Conservation (phyloP, 257 asterid species). For the Apocynum venetum region DNA sequence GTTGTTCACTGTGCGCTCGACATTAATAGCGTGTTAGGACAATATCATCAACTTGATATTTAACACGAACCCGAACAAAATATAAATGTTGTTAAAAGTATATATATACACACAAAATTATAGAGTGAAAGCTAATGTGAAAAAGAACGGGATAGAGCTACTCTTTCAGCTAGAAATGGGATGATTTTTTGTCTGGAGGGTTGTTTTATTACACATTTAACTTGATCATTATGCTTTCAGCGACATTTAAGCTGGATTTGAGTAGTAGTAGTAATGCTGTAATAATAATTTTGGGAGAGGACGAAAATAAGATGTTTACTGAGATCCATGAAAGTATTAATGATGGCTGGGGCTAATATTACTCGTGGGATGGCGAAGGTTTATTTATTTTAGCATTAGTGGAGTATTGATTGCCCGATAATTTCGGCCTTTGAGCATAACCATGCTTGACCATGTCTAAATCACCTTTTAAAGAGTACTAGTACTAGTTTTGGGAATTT, state of each 20-base stretch:
- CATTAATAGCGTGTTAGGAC: no score
- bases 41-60: no score
- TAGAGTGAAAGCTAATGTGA: background rate
- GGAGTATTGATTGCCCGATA: conserved; percentile 33
- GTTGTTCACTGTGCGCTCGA: background rate
- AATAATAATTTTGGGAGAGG: background rate
- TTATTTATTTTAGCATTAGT: conserved; percentile 25
- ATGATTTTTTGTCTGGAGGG: no score
- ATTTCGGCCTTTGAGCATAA: conserved; percentile 25
- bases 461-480: background rate
- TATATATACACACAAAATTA: no score
- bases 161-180: background rate
- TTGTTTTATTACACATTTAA: background rate
- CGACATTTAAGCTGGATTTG: background rate
- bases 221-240: background rate
- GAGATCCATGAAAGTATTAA: conserved; percentile 7
- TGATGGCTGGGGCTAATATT: conserved; percentile 24
- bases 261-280: background rate
- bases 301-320: background rate
- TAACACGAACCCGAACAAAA: no score
- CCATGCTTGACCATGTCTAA: background rate
- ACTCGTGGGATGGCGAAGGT: conserved; percentile 9
- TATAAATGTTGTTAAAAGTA: no score
- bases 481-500: background rate
- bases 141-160: conserved; percentile 1